Conservation (phyloP, 176 grass and related monocot species). For the Elymus sibiricus region DNA sequence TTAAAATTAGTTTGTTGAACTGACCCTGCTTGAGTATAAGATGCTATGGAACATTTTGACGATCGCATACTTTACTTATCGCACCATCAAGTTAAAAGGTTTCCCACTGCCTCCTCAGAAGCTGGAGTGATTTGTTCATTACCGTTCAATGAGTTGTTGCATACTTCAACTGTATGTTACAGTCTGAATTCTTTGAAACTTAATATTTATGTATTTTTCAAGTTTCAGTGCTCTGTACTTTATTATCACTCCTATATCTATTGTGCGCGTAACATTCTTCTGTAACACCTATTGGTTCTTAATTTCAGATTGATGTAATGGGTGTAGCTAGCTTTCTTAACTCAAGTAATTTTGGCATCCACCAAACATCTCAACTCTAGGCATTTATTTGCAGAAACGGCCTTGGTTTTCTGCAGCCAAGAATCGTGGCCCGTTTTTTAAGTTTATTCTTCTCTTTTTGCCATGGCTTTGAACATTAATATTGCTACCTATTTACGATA, state of each 20-base stretch:
- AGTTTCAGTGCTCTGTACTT: neutral
- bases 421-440: neutral
- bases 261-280: neutral
- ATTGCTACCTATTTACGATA: neutral
- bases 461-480: slow-evolving; percentile 7
- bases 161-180: neutral
- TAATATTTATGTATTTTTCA: neutral
- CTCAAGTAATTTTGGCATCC: neutral
- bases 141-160: neutral
- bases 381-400: neutral
- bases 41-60: neutral
- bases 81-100: neutral
- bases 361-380: neutral
- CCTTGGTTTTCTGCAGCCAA: neutral
- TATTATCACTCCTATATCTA: neutral
- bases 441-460: neutral
- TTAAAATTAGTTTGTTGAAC: neutral
- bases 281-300: neutral
- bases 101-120: neutral
- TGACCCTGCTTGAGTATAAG: neutral
- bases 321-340: neutral
- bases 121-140: neutral
- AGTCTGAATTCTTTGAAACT: neutral
- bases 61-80: neutral
- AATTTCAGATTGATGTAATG: neutral